Conservation (phyloP, 352 stramenopile species). For the Aphanomyces astaci region DNA sequence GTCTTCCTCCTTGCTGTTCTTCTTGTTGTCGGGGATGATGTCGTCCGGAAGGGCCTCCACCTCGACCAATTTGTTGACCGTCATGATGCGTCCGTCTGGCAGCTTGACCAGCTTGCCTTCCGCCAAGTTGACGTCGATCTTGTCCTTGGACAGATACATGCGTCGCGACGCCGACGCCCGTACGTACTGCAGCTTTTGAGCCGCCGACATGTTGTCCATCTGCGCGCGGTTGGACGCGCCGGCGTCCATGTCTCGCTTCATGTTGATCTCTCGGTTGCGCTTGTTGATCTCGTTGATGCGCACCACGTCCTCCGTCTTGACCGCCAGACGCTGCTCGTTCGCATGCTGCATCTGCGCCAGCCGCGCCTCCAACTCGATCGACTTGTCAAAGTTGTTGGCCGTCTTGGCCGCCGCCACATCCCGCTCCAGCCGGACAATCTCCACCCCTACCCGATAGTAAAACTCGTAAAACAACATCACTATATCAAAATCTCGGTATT, state of each 20-base stretch:
- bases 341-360: slow-evolving; percentile 52
- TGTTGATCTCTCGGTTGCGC: slow-evolving; percentile 72
- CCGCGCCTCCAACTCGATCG: slow-evolving; percentile 55
- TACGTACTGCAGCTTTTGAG: slow-evolving; percentile 75
- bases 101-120: slow-evolving; percentile 67
- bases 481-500: too few species aligned
- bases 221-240: slow-evolving; percentile 62
- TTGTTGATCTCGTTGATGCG: slow-evolving; percentile 83
- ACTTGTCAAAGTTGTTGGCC: slow-evolving; percentile 85
- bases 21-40: slow-evolving; percentile 28
- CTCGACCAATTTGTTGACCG: slow-evolving; percentile 75
- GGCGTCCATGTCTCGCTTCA: slow-evolving; percentile 71
- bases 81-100: slow-evolving; percentile 72
- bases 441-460: slow-evolving; percentile 28
- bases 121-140: slow-evolving; percentile 72
- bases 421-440: slow-evolving; percentile 70
- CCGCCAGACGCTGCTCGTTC: slow-evolving; percentile 59
- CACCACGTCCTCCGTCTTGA: slow-evolving; percentile 72
- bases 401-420: slow-evolving; percentile 68
- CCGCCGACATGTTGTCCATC: slow-evolving; percentile 73
- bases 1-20: slow-evolving; percentile 52
- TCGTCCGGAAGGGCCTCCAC: slow-evolving; percentile 77
- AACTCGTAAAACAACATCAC: too few species aligned
- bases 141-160: slow-evolving; percentile 77
- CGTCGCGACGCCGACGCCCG: slow-evolving; percentile 66